Evolutionary conservation across 441 rosid species (phyloP).

Genomic region (Jatropha multifida): DNA sequence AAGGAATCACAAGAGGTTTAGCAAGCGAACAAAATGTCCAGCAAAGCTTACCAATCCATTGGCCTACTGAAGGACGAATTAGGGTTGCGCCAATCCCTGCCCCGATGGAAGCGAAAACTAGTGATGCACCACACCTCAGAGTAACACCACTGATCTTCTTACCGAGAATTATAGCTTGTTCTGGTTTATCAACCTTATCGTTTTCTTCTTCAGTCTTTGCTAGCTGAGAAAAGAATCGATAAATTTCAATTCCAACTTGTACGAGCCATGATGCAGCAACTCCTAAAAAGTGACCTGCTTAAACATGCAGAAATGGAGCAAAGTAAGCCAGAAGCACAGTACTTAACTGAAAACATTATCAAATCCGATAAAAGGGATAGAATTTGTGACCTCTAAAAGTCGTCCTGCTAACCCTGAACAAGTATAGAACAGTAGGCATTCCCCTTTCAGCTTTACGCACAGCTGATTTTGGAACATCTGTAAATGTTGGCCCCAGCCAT

Average conservation of each 20-base stretch:
- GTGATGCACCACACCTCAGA: conserved; percentile 70
- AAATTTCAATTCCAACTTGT: conserved; percentile 80
- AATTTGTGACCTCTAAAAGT: conserved; percentile 71
- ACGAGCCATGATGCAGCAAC: conserved; percentile 86
- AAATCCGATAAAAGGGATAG: neutral
- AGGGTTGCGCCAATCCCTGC: conserved; percentile 79
- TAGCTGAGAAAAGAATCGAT: conserved; percentile 44
- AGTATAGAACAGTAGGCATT: conserved; percentile 56
- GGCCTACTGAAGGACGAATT: conserved; percentile 79
- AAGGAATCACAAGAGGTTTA: neutral
- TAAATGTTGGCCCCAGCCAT: conserved; percentile 21
- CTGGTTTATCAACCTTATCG: conserved; percentile 30
- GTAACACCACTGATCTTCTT: conserved; percentile 65
- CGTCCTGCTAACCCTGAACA: conserved; percentile 72
- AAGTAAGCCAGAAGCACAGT: neutral
- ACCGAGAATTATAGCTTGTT: conserved; percentile 59
- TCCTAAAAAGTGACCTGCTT: conserved; percentile 80
- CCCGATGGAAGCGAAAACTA: conserved; percentile 81
- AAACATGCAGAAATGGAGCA: conserved; percentile 12
- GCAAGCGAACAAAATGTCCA: neutral
- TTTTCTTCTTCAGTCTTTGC: conserved; percentile 44
- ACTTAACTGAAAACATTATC: neutral
- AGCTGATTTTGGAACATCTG: conserved; percentile 86
- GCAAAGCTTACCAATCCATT: conserved; percentile 74
- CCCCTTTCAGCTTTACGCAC: conserved; percentile 81